Conservation (phyloP, 2,329 filamentous ascomycete species). For the Curvularia lunata region DNA sequence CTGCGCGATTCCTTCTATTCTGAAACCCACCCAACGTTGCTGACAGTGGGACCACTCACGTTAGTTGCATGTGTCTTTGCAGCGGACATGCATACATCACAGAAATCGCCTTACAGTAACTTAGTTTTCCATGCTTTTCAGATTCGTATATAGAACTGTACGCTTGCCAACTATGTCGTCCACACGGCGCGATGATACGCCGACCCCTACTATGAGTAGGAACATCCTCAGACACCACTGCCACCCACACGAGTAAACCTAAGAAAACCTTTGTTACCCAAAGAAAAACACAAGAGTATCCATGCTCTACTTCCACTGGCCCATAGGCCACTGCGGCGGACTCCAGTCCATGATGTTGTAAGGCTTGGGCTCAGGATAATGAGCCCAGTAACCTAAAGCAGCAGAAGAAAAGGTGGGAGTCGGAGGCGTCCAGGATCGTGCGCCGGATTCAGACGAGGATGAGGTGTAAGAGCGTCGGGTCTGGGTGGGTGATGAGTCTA, state of each 20-base stretch:
- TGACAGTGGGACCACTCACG: neutral
- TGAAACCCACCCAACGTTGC: neutral
- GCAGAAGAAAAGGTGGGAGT: neutral
- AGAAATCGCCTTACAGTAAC: too few species aligned
- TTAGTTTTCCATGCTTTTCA: neutral
- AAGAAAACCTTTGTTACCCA: neutral
- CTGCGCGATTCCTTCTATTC: constrained; percentile 3
- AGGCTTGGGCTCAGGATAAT: too few species aligned
- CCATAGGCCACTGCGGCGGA: neutral
- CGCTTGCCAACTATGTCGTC: neutral
- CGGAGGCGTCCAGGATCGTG: neutral
- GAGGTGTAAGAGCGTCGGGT: neutral
- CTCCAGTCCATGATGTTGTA: neutral
- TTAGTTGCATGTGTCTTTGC: neutral
- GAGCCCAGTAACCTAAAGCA: too few species aligned
- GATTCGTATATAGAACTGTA: neutral
- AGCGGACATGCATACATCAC: neutral
- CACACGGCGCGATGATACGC: neutral
- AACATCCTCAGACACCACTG: too few species aligned
- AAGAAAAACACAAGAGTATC: neutral
- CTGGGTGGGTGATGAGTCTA: neutral
- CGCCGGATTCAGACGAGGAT: neutral
- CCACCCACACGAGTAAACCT: too few species aligned
- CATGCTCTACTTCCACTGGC: neutral
- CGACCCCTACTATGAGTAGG: neutral